Evolutionary conservation across 2,329 filamentous ascomycete genomes (phyloP).

Genomic region (Raffaelea arxii): DNA sequence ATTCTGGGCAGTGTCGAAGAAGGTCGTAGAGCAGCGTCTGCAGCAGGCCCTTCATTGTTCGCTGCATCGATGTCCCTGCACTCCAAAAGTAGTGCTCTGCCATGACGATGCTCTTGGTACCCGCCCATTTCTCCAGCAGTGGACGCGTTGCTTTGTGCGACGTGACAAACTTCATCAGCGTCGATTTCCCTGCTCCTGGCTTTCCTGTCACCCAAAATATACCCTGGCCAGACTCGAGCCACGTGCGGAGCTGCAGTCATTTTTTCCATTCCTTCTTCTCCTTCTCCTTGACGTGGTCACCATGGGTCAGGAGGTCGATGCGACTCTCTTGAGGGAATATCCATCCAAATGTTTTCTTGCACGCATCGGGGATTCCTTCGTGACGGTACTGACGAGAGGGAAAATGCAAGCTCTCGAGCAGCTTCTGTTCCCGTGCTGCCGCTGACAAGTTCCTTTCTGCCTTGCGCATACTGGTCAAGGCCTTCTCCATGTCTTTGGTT

Average conservation of each 20-base stretch:
- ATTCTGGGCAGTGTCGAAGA: background rate
- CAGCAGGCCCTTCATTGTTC: background rate
- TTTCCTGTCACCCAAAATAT: background rate
- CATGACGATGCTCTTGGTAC: background rate
- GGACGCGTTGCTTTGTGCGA: background rate
- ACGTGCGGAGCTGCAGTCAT: no score
- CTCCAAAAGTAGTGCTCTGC: slow-evolving; percentile 3
- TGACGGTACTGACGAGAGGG: background rate
- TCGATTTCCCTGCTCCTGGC: slow-evolving; percentile 1
- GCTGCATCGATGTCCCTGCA: background rate
- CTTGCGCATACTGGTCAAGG: no score
- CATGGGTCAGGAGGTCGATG: no score
- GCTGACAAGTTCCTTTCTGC: no score
- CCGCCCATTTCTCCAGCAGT: background rate
- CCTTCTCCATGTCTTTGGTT: no score
- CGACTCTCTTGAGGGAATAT: no score
- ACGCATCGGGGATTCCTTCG: background rate
- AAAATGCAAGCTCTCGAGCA: no score
- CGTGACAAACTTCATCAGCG: slow-evolving; percentile 1
- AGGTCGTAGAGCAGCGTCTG: background rate
- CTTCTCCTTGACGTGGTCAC: no score
- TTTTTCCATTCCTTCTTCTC: no score
- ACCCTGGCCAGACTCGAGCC: background rate
- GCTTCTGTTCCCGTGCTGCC: no score
- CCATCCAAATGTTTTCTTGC: background rate